Evolutionary conservation across 202 grass and related monocot species (phyloP).

Genomic region (Miscanthus sacchariflorus): DNA sequence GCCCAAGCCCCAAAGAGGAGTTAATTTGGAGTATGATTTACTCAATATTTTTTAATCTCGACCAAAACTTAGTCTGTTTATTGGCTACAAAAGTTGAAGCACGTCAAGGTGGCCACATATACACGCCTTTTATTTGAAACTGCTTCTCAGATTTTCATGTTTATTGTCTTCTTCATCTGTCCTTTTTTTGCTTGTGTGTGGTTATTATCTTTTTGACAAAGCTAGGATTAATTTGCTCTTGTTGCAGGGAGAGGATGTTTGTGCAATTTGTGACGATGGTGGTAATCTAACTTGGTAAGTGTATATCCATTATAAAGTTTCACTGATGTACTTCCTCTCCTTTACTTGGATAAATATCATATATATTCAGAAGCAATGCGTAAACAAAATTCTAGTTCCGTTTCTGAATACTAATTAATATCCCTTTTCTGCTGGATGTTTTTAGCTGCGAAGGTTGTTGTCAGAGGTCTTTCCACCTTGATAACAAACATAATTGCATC

Average conservation of each 20-base stretch:
- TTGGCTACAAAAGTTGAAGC: not conserved
- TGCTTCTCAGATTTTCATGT: not conserved
- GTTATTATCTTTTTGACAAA: not conserved
- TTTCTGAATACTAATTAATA: not conserved
- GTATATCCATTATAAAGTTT: not conserved
- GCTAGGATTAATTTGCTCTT: not conserved
- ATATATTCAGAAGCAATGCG: not conserved
- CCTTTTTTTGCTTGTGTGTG: not conserved
- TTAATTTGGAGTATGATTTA: not conserved
- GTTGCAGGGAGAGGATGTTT: slow-evolving; percentile 33
- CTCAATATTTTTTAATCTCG: not conserved
- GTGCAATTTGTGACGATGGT: slow-evolving; percentile 52
- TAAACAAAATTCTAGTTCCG: not conserved
- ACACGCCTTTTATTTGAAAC: not conserved
- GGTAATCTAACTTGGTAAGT: slow-evolving; percentile 44
- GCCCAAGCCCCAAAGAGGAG: not conserved
- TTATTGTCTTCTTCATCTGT: not conserved
- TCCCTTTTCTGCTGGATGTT: not conserved
- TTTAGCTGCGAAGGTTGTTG: slow-evolving; percentile 78
- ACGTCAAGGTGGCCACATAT: not conserved
- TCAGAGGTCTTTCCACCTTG: slow-evolving; percentile 75
- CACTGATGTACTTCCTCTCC: not conserved
- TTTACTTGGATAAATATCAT: not conserved
- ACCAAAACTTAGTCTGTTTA: not conserved
- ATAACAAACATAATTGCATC: slow-evolving; percentile 45